phyloP scores from a whole-genome alignment of 208 protist species.

The Phytomonas francai region DNA sequence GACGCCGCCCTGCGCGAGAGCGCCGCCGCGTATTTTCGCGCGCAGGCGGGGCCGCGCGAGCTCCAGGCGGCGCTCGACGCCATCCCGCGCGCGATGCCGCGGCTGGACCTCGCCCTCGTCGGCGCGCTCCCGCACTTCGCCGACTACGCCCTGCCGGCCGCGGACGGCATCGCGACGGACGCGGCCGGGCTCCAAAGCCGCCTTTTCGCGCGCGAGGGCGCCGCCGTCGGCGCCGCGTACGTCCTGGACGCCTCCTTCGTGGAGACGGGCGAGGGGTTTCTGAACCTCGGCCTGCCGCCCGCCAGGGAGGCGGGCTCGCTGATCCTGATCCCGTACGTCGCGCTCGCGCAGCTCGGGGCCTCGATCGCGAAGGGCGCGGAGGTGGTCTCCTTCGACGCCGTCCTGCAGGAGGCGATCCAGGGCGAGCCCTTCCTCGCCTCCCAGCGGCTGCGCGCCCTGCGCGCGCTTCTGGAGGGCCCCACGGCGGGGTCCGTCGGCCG shows the following conservation, averaged over 20 bases:
- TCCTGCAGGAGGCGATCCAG: constrained; percentile 37
- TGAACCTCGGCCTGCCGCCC: constrained; percentile 24
- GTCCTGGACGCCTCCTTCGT: constrained; percentile 82
- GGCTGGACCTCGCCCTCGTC: constrained; percentile 70
- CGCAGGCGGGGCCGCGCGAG: constrained; percentile 16
- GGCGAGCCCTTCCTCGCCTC: constrained; percentile 55
- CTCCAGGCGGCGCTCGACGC: constrained; percentile 53
- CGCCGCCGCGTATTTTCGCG: constrained; percentile 28
- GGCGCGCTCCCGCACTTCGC: constrained; percentile 59
- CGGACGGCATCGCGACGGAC: constrained; percentile 55
- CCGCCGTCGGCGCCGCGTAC: constrained; percentile 36
- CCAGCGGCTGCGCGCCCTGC: constrained; percentile 55
- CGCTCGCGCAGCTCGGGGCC: constrained; percentile 44
- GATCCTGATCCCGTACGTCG: constrained; percentile 57
- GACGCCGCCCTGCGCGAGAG: constrained; percentile 43
- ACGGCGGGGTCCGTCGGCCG: neutral
- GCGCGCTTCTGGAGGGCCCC: constrained; percentile 21
- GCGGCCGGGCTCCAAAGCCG: constrained; percentile 21
- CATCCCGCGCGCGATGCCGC: constrained; percentile 54
- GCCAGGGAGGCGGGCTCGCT: constrained; percentile 13
- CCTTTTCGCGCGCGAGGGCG: too few species aligned
- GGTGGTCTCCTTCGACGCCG: constrained; percentile 53
- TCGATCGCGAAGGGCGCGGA: constrained; percentile 24
- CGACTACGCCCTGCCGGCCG: constrained; percentile 39
- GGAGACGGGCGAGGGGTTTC: constrained; percentile 65